Percentiles rank a stretch among this genome's conserved stretches.
Evolutionary conservation across 441 rosid genomes (phyloP).

Genomic region (Corymbia calophylla): DNA sequence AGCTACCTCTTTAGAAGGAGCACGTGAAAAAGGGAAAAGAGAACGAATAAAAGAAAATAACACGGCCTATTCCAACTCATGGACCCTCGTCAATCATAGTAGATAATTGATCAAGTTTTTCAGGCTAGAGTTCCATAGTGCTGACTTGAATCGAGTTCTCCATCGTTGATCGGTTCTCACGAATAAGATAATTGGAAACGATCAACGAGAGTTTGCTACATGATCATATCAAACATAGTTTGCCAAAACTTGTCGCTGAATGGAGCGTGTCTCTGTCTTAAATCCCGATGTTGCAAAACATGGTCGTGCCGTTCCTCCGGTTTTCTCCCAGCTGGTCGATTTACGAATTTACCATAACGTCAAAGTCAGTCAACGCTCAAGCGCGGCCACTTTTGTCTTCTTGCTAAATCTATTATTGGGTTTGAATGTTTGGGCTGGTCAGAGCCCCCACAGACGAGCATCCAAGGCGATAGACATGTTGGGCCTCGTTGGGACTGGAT

Average conservation of each 20-base stretch:
- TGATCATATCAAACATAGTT: neutral
- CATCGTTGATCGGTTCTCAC: neutral
- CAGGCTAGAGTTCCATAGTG: neutral
- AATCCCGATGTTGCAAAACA: neutral
- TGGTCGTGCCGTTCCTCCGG: neutral
- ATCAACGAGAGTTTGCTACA: neutral
- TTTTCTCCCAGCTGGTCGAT: neutral
- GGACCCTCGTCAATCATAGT: neutral
- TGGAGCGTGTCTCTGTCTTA: neutral
- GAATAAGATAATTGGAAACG: neutral
- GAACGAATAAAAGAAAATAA: too few relatives aligned
- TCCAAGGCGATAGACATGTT: neutral
- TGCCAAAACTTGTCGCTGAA: neutral
- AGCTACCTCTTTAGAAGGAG: neutral
- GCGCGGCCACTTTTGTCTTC: neutral
- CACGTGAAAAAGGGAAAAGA: neutral
- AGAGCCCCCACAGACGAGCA: neutral
- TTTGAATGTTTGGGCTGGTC: neutral
- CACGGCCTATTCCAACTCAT: neutral
- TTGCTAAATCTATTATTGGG: neutral
- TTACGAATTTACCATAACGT: neutral
- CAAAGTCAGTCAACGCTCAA: neutral
- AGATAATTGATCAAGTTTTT: neutral
- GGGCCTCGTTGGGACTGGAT: neutral
- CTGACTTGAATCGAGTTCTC: neutral